A percentile compares a stretch with the other conserved stretches of the same genome.
phyloP scores from a whole-genome alignment of 768 basidiomycete species.

The Russula sp. region DNA sequence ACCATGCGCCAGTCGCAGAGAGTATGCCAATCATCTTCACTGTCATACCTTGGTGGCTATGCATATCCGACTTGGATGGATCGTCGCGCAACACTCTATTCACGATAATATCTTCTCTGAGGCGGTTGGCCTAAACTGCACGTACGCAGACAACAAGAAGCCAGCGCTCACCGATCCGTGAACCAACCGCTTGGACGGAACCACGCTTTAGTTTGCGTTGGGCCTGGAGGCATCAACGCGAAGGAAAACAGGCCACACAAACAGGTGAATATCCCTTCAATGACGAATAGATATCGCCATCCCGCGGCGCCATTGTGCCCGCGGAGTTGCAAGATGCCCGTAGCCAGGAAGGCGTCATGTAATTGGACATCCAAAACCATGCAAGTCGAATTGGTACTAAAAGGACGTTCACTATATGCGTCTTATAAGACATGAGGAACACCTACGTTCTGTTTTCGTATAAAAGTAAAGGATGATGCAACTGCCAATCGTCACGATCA shows the following conservation, averaged over 20 bases:
- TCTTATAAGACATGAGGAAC: neutral
- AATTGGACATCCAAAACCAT: conserved; percentile 1
- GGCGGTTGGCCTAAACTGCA: neutral
- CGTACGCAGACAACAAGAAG: neutral
- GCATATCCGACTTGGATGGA: conserved; percentile 45
- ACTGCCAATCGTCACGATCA: too few species aligned
- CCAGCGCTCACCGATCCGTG: neutral
- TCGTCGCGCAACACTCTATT: conserved; percentile 9
- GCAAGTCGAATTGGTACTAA: conserved; percentile 7
- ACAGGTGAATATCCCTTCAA: conserved; percentile 4
- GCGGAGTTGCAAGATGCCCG: neutral
- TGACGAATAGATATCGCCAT: conserved; percentile 4
- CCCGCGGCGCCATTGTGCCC: neutral
- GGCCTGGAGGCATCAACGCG: conserved; percentile 3
- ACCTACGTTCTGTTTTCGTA: conserved; percentile 8
- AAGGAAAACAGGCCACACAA: conserved; percentile 2
- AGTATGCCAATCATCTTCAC: conserved; percentile 49
- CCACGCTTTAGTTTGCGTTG: conserved; percentile 5
- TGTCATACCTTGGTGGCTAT: conserved; percentile 63
- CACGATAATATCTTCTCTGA: conserved; percentile 2
- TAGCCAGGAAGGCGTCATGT: conserved; percentile 1
- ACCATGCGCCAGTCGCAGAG: conserved; percentile 65
- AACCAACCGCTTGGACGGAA: conserved; percentile 2
- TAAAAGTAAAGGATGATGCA: neutral
- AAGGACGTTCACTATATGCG: neutral